phyloP scores from a whole-genome alignment of 2,329 filamentous ascomycete genomes.

The Microdochium paspali region DNA sequence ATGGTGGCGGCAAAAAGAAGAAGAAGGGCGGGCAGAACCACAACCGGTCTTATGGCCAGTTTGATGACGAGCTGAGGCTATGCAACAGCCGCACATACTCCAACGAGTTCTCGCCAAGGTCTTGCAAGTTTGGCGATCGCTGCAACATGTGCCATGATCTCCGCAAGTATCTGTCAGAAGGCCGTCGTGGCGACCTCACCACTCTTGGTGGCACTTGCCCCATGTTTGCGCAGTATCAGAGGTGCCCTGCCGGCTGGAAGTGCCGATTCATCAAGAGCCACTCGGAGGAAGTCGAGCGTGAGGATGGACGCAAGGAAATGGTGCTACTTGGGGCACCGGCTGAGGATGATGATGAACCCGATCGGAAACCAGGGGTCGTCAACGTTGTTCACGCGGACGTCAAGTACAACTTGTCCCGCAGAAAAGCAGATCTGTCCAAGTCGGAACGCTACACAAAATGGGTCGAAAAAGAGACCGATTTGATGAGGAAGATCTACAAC shows the following conservation, averaged over 20 bases:
- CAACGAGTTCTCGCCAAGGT: conserved; percentile 71
- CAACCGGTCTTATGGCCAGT: conserved; percentile 69
- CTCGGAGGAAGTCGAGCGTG: conserved; percentile 66
- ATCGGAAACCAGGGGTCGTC: conserved; percentile 54
- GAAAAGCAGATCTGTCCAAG: conserved; percentile 59
- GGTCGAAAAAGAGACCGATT: conserved; percentile 57
- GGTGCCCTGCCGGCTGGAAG: conserved; percentile 82
- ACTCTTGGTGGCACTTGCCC: conserved; percentile 75
- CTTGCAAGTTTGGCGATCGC: conserved; percentile 69
- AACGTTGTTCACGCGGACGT: conserved; percentile 63
- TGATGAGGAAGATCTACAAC: conserved; percentile 37
- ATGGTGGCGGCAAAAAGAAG: conserved; percentile 31
- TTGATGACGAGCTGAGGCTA: conserved; percentile 65
- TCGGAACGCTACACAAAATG: conserved; percentile 70
- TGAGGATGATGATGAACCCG: conserved; percentile 11
- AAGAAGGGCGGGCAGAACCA: conserved; percentile 73
- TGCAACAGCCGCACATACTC: conserved; percentile 65
- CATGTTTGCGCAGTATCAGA: conserved; percentile 66
- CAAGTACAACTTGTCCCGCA: conserved; percentile 69
- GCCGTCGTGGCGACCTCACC: conserved; percentile 69
- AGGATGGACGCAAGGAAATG: conserved; percentile 77
- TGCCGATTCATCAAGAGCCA: conserved; percentile 87
- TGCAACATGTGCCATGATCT: conserved; percentile 81
- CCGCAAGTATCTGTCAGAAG: conserved; percentile 72
- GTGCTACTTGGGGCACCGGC: conserved; percentile 40